Evolutionary conservation across 129 eudicot genomes (phyloP).

Genomic region (Erigeron canadensis): DNA sequence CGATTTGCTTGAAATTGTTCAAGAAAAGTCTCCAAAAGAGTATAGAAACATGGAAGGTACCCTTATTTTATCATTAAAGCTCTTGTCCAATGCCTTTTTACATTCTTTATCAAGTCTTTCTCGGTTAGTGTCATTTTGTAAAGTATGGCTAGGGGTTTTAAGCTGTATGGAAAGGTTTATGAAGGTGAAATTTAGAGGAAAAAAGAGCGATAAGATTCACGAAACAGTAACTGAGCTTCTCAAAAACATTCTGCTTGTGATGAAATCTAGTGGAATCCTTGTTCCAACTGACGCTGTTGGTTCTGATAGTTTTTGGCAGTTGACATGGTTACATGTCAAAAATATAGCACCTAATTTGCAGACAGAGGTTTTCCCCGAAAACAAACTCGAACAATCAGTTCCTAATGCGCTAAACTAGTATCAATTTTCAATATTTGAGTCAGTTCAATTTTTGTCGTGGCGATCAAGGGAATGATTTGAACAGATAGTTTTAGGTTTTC

Average conservation of each 20-base stretch:
- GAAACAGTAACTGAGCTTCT: constrained; percentile 63
- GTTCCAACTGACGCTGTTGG: constrained; percentile 14
- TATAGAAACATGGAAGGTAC: constrained; percentile 67
- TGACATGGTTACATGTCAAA: constrained; percentile 70
- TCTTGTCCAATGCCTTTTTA: constrained; percentile 48
- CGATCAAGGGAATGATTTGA: background rate
- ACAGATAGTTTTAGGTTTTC: constrained; percentile 22
- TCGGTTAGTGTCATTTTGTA: constrained; percentile 43
- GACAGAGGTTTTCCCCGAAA: constrained; percentile 45
- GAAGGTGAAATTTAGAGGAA: constrained; percentile 35
- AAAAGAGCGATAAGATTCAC: constrained; percentile 31
- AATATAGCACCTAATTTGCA: constrained; percentile 61
- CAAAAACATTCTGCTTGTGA: constrained; percentile 54
- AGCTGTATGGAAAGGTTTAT: constrained; percentile 53
- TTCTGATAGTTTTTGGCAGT: constrained; percentile 35
- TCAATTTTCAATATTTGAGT: background rate
- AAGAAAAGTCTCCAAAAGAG: constrained; percentile 51
- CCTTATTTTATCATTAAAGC: constrained; percentile 47
- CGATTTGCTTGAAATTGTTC: constrained; percentile 57
- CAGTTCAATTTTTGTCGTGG: constrained; percentile 9
- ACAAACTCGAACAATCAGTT: constrained; percentile 36
- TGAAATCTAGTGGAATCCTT: constrained; percentile 38
- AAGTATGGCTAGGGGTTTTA: constrained; percentile 62
- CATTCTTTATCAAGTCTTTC: constrained; percentile 44
- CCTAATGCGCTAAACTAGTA: background rate